A percentile compares a stretch with the other conserved stretches of the same genome.
Evolutionary conservation across 1,139 yeast species (phyloP).

Genomic region (Blastobotrys indianensis): DNA sequence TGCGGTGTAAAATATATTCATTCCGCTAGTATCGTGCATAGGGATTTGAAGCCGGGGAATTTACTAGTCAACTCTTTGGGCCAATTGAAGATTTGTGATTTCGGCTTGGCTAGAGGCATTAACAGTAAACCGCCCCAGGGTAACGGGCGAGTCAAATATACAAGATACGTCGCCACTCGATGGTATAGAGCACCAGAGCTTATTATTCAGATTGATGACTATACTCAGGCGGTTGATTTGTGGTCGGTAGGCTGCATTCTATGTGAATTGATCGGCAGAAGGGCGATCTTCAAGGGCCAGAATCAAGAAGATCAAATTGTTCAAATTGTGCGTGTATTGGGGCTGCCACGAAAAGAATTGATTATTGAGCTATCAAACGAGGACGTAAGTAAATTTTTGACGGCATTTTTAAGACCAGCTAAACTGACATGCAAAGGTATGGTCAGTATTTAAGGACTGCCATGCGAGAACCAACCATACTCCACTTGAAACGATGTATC

Average conservation of each 20-base stretch:
- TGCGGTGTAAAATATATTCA: conserved; percentile 81
- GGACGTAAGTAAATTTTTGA: conserved; percentile 5
- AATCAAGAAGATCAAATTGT: conserved; percentile 81
- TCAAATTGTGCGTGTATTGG: conserved; percentile 68
- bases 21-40: conserved; percentile 66
- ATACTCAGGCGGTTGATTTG: conserved; percentile 59
- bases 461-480: conserved; percentile 36
- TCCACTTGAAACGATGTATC: conserved; percentile 56
- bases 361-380: conserved; percentile 10
- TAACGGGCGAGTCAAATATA: conserved; percentile 32
- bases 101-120: conserved; percentile 81
- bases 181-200: conserved; percentile 96
- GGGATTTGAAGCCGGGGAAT: conserved; percentile 84
- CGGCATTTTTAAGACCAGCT: neutral
- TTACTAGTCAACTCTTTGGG: conserved; percentile 71
- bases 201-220: conserved; percentile 53
- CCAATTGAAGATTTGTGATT: conserved; percentile 71
- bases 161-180: conserved; percentile 88
- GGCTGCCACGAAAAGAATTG: conserved; percentile 74
- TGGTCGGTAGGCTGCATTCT: conserved; percentile 95
- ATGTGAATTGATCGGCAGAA: conserved; percentile 78
- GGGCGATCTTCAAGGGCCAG: conserved; percentile 77
- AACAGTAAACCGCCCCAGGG: conserved; percentile 9
- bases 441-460: conserved; percentile 16
- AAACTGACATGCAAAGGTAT: conserved; percentile 7